Evolutionary conservation across 441 rosid genomes (phyloP), one percentile per base, ranked within the genome.

Genomic region (Populus hybrid): DNA sequence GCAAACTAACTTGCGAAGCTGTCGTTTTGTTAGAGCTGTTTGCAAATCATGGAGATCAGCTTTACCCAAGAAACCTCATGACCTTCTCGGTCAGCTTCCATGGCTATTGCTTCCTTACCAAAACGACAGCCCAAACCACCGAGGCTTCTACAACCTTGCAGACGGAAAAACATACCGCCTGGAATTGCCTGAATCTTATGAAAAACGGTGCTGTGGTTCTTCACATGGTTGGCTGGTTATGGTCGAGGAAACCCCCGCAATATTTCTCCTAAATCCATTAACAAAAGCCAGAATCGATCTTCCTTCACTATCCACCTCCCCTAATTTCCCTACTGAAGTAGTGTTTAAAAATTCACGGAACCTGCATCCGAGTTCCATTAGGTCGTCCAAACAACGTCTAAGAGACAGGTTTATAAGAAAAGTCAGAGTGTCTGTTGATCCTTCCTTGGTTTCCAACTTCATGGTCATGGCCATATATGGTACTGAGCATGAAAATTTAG

Each of bases 261-360:
- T 78, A 10, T 78, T 78, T 35, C 77, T 78, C 42, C 59, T 73
- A 26, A 78, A 78, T 34, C 80, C 77, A 2, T 72, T 78, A 18
- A 67, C 77, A n/a, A 68, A 28, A 67, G 73, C 73, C 21, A 73
- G 40, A 67, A 73, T 78, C 46, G 69, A 73, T 18, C 81, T 73
- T 68, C 81, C 77, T 9, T 19, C 77, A 6, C 6, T 78, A 11
- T 78, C 80, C 5, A 66, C 67, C 6, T 72, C 50, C 66, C 67
- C 72, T n/a, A 46, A 53, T 78, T 72, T 78, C 30, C 76, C 80
- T 10, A 50, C 80, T 10, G 71, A 78, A 46, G 34, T 78, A 10
- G 65, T 72, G n/a, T 72, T 26, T 34, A 5, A 66, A 24, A 78
- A 78, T 14, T 78, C 67, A 23, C 67, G 80, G 36, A 67, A 72